Evolutionary conservation across 331 rosid species (phyloP).

Genomic region (Pyrus hybrid): DNA sequence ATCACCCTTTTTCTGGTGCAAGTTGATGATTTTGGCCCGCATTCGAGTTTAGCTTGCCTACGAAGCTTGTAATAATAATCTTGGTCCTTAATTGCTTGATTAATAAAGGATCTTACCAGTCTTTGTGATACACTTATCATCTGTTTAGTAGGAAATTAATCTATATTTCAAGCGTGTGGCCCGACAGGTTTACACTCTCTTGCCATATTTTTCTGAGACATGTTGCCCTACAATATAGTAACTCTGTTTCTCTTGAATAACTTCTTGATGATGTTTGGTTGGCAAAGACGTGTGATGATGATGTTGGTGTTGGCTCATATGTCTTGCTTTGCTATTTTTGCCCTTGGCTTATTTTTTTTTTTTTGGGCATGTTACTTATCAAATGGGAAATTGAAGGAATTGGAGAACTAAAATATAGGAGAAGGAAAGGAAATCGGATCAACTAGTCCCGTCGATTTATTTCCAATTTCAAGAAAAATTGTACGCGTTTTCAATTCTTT

Average conservation of each 20-base stretch:
- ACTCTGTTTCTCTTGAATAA: neutral
- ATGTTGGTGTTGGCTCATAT: neutral
- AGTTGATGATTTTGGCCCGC: neutral
- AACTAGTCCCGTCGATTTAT: neutral
- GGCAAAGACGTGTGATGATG: neutral
- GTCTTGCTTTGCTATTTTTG: neutral
- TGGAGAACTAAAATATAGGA: neutral
- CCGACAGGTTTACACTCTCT: neutral
- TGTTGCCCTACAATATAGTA: neutral
- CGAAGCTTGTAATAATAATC: neutral
- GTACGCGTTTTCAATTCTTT: too few relatives aligned
- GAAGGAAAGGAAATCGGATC: neutral
- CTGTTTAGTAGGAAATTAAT: neutral
- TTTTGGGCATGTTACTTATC: neutral
- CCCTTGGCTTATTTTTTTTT: neutral
- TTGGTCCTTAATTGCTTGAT: neutral
- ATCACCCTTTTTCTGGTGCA: neutral
- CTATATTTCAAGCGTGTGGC: neutral
- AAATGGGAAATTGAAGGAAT: neutral
- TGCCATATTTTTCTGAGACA: neutral
- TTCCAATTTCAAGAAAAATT: neutral
- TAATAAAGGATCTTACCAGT: neutral
- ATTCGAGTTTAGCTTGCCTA: neutral
- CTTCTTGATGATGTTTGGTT: neutral
- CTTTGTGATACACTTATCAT: neutral